Percentiles rank a stretch among this genome's conserved stretches.
Conservation (phyloP, 2,329 filamentous ascomycete genomes). For the Fusarium temperatum region DNA sequence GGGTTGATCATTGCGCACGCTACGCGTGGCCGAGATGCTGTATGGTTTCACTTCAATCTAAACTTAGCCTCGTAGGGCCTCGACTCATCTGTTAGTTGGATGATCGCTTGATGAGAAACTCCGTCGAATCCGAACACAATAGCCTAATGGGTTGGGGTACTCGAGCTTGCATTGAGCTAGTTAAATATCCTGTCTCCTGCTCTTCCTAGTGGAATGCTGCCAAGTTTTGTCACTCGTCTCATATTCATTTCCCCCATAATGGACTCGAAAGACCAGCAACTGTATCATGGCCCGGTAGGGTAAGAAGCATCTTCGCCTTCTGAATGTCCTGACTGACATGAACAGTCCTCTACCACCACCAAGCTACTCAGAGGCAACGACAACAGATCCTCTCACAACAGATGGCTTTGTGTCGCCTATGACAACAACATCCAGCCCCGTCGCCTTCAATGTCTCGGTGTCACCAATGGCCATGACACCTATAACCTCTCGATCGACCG, state of each 20-base stretch:
- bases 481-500: neutral
- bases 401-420: slow-evolving; percentile 1
- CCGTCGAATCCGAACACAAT: neutral
- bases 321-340: neutral
- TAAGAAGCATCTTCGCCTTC: neutral
- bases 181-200: neutral
- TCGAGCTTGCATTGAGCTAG: neutral
- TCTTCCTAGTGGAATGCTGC: neutral
- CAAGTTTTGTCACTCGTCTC: neutral
- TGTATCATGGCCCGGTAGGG: neutral
- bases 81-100: fast-evolving
- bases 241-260: neutral
- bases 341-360: neutral
- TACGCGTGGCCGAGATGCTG: neutral
- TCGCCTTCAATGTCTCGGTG: neutral
- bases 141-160: too few species aligned
- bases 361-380: neutral
- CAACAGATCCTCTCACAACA: neutral
- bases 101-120: too few species aligned
- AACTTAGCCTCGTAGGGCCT: neutral
- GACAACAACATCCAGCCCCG: neutral
- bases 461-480: neutral
- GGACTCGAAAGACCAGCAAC: neutral
- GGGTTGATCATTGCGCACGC: neutral
- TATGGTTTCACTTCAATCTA: neutral